These are phyloP conservation scores for Suillus occidentalis DNA, from an alignment of 768 basidiomycete genomes.

Conservation along the genomic window DNA sequence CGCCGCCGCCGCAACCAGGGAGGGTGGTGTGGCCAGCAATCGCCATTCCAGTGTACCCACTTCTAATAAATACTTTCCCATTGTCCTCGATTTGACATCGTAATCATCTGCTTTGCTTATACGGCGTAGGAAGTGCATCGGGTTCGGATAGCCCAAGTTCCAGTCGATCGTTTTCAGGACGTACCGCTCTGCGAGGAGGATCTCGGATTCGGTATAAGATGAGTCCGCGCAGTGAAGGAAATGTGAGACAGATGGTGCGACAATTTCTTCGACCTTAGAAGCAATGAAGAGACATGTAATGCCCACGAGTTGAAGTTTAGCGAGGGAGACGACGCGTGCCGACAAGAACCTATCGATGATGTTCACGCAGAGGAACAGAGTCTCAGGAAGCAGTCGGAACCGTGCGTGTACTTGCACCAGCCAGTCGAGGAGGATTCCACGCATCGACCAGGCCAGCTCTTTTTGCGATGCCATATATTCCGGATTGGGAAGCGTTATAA, in stretches of 20 bases:
- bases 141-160: conserved; percentile 84
- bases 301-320: conserved; percentile 90
- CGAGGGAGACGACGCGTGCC: conserved; percentile 69
- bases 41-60: conserved; percentile 79
- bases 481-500: conserved; percentile 75
- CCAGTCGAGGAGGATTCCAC: conserved; percentile 90
- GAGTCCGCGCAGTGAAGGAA: conserved; percentile 80
- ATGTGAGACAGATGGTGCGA: conserved; percentile 80
- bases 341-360: conserved; percentile 79
- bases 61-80: conserved; percentile 91
- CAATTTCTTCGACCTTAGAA: conserved; percentile 91
- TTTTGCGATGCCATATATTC: conserved; percentile 84
- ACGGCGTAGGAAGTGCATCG: conserved; percentile 84
- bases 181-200: conserved; percentile 87
- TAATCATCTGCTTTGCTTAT: conserved; percentile 94
- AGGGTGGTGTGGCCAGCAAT: conserved; percentile 72
- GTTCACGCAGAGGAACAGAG: conserved; percentile 86
- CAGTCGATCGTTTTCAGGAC: conserved; percentile 84
- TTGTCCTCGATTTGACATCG: conserved; percentile 79
- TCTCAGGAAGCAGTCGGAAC: conserved; percentile 86
- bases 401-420: conserved; percentile 87
- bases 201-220: conserved; percentile 74
- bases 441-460: conserved; percentile 87
- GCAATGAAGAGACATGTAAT: conserved; percentile 85
- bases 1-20: conserved; percentile 77